A percentile compares a stretch with the other conserved stretches of the same genome.
phyloP scores from a whole-genome alignment of 352 stramenopile genomes.

The Globisporangium abappressorium region DNA sequence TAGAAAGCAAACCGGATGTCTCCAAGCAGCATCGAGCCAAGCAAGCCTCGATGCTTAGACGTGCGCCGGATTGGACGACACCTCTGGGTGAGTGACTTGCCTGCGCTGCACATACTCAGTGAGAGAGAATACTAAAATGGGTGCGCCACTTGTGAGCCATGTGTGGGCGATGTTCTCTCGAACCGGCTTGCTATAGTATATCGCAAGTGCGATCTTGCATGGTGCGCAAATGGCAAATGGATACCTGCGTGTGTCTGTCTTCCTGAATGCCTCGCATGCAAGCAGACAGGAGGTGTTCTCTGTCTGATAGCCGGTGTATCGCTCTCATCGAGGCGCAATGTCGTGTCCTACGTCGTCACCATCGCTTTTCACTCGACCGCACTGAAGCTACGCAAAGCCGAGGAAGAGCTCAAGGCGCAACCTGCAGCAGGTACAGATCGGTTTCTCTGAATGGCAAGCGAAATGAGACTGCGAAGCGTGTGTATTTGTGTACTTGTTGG shows the following conservation, averaged over 20 bases:
- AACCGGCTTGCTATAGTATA: not conserved
- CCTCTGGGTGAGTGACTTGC: not conserved
- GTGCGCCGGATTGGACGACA: not conserved
- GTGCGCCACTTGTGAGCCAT: not conserved
- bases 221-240: not conserved
- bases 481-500: not conserved
- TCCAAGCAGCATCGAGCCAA: not conserved
- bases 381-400: not conserved
- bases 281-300: not conserved
- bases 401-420: not conserved
- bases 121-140: not conserved
- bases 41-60: not conserved
- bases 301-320: not conserved
- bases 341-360: not conserved
- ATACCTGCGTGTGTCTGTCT: not conserved
- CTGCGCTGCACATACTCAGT: not conserved
- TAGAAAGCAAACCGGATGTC: not conserved
- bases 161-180: not conserved
- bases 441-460: not conserved
- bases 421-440: not conserved
- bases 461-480: too few species aligned
- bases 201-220: not conserved
- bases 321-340: not conserved
- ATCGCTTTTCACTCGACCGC: not conserved
- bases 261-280: not conserved